phyloP scores from a whole-genome alignment of 2,329 filamentous ascomycete genomes.

The Fusarium denticulatum region DNA sequence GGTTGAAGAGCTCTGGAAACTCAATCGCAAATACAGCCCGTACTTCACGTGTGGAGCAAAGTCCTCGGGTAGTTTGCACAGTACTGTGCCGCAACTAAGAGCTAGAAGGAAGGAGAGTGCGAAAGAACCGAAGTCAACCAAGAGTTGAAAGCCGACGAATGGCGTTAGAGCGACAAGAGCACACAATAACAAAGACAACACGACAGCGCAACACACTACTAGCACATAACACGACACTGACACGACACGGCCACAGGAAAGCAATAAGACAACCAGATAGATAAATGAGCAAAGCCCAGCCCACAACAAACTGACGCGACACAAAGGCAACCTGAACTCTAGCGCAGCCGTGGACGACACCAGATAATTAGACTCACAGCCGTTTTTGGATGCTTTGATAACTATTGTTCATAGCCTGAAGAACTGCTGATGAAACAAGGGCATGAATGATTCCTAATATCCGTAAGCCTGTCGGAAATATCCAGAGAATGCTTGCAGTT shows the following conservation, averaged over 20 bases:
- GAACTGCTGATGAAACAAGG: background rate
- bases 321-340: slow-evolving; percentile 19
- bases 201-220: slow-evolving; percentile 38
- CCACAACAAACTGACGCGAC: slow-evolving; percentile 32
- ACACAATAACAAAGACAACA: slow-evolving; percentile 40
- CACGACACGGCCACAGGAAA: slow-evolving; percentile 32
- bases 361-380: background rate
- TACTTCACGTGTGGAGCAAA: slow-evolving; percentile 7
- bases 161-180: slow-evolving; percentile 30
- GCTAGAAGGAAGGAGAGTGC: slow-evolving; percentile 35
- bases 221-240: slow-evolving; percentile 39
- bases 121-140: slow-evolving; percentile 13
- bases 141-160: slow-evolving; percentile 28
- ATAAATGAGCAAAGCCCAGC: slow-evolving; percentile 17
- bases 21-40: slow-evolving; percentile 6
- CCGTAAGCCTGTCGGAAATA: slow-evolving; percentile 2
- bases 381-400: background rate
- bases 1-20: slow-evolving; percentile 11
- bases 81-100: slow-evolving; percentile 40
- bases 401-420: background rate
- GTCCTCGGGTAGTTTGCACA: slow-evolving; percentile 37
- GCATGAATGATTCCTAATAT: background rate
- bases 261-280: slow-evolving; percentile 32
- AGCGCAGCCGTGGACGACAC: slow-evolving; percentile 17
- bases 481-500: slow-evolving; percentile 11